Evolutionary conservation across 371 early-diverging fungal genomes (phyloP), one percentile per base, ranked within the genome.

Genomic region (Mucor sp.): DNA sequence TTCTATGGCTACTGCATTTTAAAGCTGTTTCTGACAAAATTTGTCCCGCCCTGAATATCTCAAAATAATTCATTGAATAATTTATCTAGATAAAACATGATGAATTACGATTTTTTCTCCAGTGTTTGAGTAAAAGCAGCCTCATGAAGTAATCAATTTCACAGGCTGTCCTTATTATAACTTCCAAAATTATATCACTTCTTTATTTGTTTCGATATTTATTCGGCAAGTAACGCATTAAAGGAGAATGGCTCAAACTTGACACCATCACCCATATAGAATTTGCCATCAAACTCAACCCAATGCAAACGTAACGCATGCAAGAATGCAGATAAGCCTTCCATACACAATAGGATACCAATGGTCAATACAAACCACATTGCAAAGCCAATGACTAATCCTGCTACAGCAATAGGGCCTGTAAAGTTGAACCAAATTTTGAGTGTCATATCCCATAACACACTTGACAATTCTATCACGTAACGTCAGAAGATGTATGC

Each of bases 241-340:
- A 84, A 84, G 28, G 81, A 64, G 25, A 84, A 84, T 5, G 84
- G 84, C 62, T 84, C 78, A 66, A 84, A 84, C 8, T 74, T 74
- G 66, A 76, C 60, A 74, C 84, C 84, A 68, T 81, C 81, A 66
- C 80, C 84, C 47, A 69, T 70, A 76, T 98, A 99, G 79, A 99
- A 99, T 85, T 99, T 99, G 81, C 90, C 91, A 78, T 99, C 95
- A 83, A 99, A 99, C 85, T 99, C 99, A 59, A 99, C 97, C 99
- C 99, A 99, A 83, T 99, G 99, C 65, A 99, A 88, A 90, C 99
- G 95, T 37, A 37, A 15, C 1, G 99, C 99, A 82, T 99, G 99
- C 74, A 99, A 83, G 84, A 98, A 99, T 2, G 99, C 98, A 60
- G 96, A 95, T 12, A 99, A 83, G 7, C 99, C 99, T 84, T 99